Evolutionary conservation across 345 rosid genomes (phyloP).

Genomic region (Anacardium occidentale): DNA sequence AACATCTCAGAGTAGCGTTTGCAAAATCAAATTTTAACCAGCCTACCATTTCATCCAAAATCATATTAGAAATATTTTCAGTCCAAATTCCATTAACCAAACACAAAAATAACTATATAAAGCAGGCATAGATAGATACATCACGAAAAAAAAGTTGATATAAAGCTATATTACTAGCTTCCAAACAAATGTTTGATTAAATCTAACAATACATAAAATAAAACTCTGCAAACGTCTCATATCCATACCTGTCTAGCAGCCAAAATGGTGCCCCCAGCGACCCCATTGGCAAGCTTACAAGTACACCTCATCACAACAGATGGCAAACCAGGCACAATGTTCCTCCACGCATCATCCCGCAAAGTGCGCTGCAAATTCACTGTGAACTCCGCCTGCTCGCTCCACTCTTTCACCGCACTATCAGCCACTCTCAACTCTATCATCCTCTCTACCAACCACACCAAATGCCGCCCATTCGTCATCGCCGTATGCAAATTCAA

Average conservation of each 20-base stretch:
- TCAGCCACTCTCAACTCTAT: constrained; percentile 70
- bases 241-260: constrained; percentile 55
- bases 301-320: constrained; percentile 57
- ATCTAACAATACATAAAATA: too few relatives aligned
- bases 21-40: too few relatives aligned
- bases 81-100: too few relatives aligned
- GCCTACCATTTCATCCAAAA: too few relatives aligned
- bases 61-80: too few relatives aligned
- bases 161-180: too few relatives aligned
- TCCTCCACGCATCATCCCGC: constrained; percentile 64
- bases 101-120: too few relatives aligned
- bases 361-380: constrained; percentile 64
- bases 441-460: constrained; percentile 79
- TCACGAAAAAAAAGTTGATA: too few relatives aligned
- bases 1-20: too few relatives aligned
- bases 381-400: constrained; percentile 53
- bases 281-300: constrained; percentile 57
- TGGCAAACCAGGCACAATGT: constrained; percentile 64
- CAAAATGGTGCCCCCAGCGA: constrained; percentile 58
- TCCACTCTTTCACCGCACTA: constrained; percentile 62
- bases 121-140: too few relatives aligned
- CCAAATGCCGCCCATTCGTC: constrained; percentile 57
- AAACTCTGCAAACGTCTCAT: too few relatives aligned
- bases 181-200: too few relatives aligned
- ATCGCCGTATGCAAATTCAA: constrained; percentile 60